Conservation (phyloP, 1,284 basidiomycete species). For the Earliella scabrosa region DNA sequence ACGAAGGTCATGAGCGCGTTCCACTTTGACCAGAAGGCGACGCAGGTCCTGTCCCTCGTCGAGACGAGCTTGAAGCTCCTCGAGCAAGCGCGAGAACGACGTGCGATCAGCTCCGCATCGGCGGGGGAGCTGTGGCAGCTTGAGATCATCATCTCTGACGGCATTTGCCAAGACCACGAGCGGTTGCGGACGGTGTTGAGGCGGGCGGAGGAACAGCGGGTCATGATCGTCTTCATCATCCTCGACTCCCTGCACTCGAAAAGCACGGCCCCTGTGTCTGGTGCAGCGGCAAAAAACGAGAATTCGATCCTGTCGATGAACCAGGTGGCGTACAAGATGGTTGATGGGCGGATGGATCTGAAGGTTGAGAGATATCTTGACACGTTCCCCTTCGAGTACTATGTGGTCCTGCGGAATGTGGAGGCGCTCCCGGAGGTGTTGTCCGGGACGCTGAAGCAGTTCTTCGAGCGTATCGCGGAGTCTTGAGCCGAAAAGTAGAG, state of each 20-base stretch:
- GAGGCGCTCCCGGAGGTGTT: slow-evolving; percentile 93
- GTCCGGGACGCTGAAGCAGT: slow-evolving; percentile 91
- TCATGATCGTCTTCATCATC: slow-evolving; percentile 98
- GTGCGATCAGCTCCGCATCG: slow-evolving; percentile 61
- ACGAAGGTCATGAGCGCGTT: slow-evolving; percentile 85
- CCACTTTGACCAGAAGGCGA: slow-evolving; percentile 90
- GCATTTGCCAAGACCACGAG: slow-evolving; percentile 97
- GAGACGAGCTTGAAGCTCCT: slow-evolving; percentile 83
- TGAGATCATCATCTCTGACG: slow-evolving; percentile 98
- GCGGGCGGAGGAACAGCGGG: slow-evolving; percentile 87
- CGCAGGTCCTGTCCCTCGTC: slow-evolving; percentile 88
- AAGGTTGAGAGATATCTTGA: slow-evolving; percentile 92
- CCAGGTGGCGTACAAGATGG: slow-evolving; percentile 85
- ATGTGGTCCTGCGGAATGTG: slow-evolving; percentile 90
- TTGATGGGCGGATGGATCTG: slow-evolving; percentile 89
- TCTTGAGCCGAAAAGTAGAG: slow-evolving; percentile 41
- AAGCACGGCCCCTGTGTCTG: slow-evolving; percentile 3
- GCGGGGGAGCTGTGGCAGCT: slow-evolving; percentile 95
- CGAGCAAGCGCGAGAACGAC: slow-evolving; percentile 73
- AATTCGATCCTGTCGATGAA: slow-evolving; percentile 94
- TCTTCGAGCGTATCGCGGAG: slow-evolving; percentile 81
- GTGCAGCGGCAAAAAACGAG: slow-evolving; percentile 36
- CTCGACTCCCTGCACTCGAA: slow-evolving; percentile 81
- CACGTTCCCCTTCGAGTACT: slow-evolving; percentile 98
- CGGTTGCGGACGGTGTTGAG: slow-evolving; percentile 81